Percentiles rank a stretch among this genome's conserved stretches.
Conservation (phyloP, 75 land plant genomes). For the Pinus taeda region DNA sequence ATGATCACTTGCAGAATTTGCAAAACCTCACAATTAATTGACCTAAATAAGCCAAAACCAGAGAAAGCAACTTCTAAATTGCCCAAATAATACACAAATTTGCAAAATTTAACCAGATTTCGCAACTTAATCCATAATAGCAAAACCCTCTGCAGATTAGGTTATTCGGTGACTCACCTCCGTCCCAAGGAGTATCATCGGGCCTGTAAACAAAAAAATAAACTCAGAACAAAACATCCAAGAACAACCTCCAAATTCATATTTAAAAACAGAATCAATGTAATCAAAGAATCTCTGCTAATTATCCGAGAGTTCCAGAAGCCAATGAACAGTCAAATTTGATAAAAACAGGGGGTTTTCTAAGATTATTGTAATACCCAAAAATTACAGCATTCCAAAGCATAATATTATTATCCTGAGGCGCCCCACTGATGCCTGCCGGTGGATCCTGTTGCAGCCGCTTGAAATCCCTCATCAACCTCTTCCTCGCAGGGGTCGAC, state of each 20-base stretch:
- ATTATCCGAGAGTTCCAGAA: too few species aligned
- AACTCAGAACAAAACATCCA: neutral
- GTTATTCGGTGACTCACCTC: constrained; percentile 51
- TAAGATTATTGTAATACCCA: constrained; percentile 39
- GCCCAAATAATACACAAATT: too few species aligned
- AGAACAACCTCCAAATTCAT: neutral
- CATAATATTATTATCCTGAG: constrained; percentile 90
- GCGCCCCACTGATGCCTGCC: constrained; percentile 91
- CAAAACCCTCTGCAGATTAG: neutral
- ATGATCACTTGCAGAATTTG: neutral
- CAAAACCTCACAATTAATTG: neutral
- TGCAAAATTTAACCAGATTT: neutral
- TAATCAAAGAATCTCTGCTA: neutral
- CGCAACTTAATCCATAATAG: neutral
- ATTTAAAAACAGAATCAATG: neutral
- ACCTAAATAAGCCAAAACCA: neutral
- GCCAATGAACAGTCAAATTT: neutral
- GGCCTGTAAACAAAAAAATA: constrained; percentile 51
- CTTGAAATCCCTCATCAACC: constrained; percentile 93
- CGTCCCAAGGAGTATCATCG: constrained; percentile 99
- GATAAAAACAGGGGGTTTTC: neutral
- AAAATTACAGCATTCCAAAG: constrained; percentile 92
- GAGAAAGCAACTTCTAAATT: neutral
- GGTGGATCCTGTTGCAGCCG: constrained; percentile 87
- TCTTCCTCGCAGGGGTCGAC: constrained; percentile 87